Evolutionary conservation across 768 basidiomycete species (phyloP), one percentile per base, ranked within the genome.

Genomic region (Termitomyces titanicus): DNA sequence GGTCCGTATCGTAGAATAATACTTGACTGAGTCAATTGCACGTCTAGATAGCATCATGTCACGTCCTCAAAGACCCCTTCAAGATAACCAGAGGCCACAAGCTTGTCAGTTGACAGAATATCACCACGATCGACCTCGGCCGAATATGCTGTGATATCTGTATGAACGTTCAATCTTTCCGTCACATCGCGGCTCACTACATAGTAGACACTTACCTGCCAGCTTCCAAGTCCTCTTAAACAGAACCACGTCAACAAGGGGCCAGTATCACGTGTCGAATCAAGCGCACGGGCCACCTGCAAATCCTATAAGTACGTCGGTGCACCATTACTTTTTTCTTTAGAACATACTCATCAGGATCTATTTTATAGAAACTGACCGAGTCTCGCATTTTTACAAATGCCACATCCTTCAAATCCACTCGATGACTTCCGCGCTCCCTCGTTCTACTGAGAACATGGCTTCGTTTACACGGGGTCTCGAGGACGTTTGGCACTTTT

Each of bases 351-450:
- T 64, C 64, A 64, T 64, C 64, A 64, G 64, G 64, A 64, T 64
- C 64, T 64, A 64, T 64, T 64, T 63, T 64, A 64, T 64, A 64
- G 64, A 63, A 63, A 64, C 64, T 64, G 64, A 64, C 64, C 64
- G 64, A 64, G 64, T 63, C 64, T 64, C 64, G 64, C 64, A 64
- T 64, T 64, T 64, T 64, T 63, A 64, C 64, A 64, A 64, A 64
- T 64, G 64, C 64, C 64, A 25, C 64, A 64, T 63, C 62, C 61
- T 64, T 64, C 61, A 64, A 61, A 63, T 64, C 64, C 64, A 63
- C 62, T 64, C 58, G 64, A 64, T 64, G 64, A 64, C 62, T 52
- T 63, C 22, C 53, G 56, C 62, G 60, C 59, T 63, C 64, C 54
- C 62, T 64, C 64, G 64, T 64, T 59, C 27, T 42, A 64, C 64